These are phyloP conservation scores for Phlegmacium glaucopus DNA, from an alignment of 768 basidiomycete species.

Conservation along the genomic window DNA sequence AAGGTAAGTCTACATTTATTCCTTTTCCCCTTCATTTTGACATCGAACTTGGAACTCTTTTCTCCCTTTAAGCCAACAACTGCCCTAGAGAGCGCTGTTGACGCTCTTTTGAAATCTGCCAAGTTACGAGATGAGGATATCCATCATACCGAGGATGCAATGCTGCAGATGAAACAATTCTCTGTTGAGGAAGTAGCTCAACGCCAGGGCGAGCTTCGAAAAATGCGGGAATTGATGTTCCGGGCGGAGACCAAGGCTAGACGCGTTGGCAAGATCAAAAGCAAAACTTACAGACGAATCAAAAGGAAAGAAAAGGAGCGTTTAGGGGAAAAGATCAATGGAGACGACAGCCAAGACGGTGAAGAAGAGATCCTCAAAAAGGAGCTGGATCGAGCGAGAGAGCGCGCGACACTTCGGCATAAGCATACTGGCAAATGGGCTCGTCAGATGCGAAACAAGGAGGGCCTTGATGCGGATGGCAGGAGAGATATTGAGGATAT, in stretches of 20 bases:
- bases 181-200: slow-evolving; percentile 82
- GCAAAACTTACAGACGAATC: slow-evolving; percentile 85
- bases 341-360: slow-evolving; percentile 36
- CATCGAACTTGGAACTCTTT: neutral
- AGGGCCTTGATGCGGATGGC: slow-evolving; percentile 53
- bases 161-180: slow-evolving; percentile 75
- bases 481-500: slow-evolving; percentile 77
- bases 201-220: slow-evolving; percentile 76
- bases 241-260: slow-evolving; percentile 89
- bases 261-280: slow-evolving; percentile 92
- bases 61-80: slow-evolving; percentile 62
- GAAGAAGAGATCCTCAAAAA: slow-evolving; percentile 55
- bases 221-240: slow-evolving; percentile 92
- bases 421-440: slow-evolving; percentile 91
- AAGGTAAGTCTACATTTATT: slow-evolving; percentile 44
- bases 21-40: neutral
- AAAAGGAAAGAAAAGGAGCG: slow-evolving; percentile 76
- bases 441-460: slow-evolving; percentile 60
- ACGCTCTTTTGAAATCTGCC: slow-evolving; percentile 75
- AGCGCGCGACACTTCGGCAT: slow-evolving; percentile 86
- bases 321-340: slow-evolving; percentile 49
- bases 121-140: slow-evolving; percentile 82
- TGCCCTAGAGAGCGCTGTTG: slow-evolving; percentile 80
- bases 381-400: slow-evolving; percentile 79
- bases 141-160: slow-evolving; percentile 66